A percentile compares a stretch with the other conserved stretches of the same genome.
phyloP scores from a whole-genome alignment of 140 eudicot species.

The Anethum foeniculum region DNA sequence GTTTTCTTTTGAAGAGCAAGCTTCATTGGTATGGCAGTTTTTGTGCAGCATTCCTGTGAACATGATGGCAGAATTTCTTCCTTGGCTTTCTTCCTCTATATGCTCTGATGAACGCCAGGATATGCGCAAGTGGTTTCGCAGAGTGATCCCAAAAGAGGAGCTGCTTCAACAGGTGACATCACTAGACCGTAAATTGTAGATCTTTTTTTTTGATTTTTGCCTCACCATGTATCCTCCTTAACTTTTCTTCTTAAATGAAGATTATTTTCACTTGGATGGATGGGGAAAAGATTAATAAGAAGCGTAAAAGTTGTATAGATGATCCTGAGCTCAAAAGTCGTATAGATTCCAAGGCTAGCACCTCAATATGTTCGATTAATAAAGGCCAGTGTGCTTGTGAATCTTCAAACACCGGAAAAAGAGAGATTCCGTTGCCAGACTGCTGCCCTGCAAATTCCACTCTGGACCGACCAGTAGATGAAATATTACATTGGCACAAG shows the following conservation, averaged over 20 bases:
- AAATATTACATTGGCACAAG: constrained; percentile 39
- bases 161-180: constrained; percentile 87
- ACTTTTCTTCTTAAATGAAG: constrained; percentile 32
- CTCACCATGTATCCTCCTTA: constrained; percentile 18
- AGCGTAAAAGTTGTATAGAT: constrained; percentile 51
- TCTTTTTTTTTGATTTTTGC: constrained; percentile 2
- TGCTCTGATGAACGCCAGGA: constrained; percentile 88
- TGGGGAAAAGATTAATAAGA: constrained; percentile 41
- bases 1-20: constrained; percentile 98
- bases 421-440: constrained; percentile 27
- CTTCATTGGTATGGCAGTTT: constrained; percentile 94
- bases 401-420: constrained; percentile 42
- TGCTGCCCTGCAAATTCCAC: constrained; percentile 27
- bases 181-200: neutral
- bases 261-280: constrained; percentile 97
- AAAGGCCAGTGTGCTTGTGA: constrained; percentile 53
- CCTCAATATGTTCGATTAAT: constrained; percentile 18
- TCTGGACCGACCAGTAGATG: constrained; percentile 68
- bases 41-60: constrained; percentile 96
- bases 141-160: constrained; percentile 78
- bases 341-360: constrained; percentile 21
- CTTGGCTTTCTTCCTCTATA: constrained; percentile 96
- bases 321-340: constrained; percentile 30
- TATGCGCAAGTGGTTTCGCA: constrained; percentile 75
- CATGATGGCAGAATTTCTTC: constrained; percentile 98